phyloP scores from a whole-genome alignment of 2,329 filamentous ascomycete genomes.

The Gremmenia infestans region DNA sequence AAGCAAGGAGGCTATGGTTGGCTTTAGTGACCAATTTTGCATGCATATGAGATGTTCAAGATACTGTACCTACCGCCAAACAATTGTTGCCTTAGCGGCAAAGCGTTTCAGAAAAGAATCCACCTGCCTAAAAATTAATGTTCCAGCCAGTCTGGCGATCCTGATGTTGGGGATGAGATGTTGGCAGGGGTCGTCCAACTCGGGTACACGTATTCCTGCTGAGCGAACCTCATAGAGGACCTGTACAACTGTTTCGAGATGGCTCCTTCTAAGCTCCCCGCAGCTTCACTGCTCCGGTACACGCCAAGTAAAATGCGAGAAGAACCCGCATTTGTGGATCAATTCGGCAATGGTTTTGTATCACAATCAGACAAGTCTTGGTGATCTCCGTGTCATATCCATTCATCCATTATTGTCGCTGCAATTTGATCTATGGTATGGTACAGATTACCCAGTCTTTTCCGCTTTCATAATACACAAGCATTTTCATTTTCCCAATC shows the following conservation, averaged over 20 bases:
- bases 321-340: not conserved
- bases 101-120: not conserved
- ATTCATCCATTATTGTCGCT: constrained; percentile 26
- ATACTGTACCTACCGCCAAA: not conserved
- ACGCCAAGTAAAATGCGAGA: not conserved
- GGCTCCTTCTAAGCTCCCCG: not conserved
- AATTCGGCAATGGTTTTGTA: not conserved
- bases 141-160: not conserved
- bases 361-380: not conserved
- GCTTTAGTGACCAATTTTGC: not conserved
- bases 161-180: not conserved
- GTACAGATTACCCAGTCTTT: constrained; percentile 27
- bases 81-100: not conserved
- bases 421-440: constrained; percentile 34
- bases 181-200: no score
- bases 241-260: not conserved
- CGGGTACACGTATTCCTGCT: not conserved
- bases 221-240: not conserved
- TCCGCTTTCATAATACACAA: constrained; percentile 29
- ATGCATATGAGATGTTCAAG: not conserved
- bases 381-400: not conserved
- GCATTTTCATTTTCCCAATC: constrained; percentile 39
- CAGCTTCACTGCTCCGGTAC: not conserved
- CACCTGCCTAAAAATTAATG: not conserved
- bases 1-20: not conserved